A percentile compares a stretch with the other conserved stretches of the same genome.
These are phyloP conservation scores for Venturia aucupariae DNA, from an alignment of 2,329 filamentous ascomycete genomes.

Conservation along the genomic window DNA sequence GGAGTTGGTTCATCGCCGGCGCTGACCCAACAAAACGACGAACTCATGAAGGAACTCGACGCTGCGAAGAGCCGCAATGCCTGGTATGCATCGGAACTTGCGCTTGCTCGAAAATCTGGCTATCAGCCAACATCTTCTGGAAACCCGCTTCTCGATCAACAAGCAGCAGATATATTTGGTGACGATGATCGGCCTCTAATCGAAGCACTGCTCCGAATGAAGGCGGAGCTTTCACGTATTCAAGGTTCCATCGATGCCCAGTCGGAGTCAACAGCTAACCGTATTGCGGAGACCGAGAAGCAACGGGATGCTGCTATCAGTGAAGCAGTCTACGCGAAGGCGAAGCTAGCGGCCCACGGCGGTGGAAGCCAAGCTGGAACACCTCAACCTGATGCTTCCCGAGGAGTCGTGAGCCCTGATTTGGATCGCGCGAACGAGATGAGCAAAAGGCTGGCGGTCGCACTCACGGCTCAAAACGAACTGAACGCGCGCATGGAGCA, in stretches of 20 bases:
- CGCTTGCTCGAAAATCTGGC: slow-evolving; percentile 81
- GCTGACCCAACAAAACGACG: slow-evolving; percentile 58
- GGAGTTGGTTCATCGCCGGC: slow-evolving; percentile 51
- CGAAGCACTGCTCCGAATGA: slow-evolving; percentile 87
- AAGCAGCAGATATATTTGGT: slow-evolving; percentile 67
- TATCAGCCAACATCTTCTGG: slow-evolving; percentile 55
- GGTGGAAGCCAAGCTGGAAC: slow-evolving; percentile 54
- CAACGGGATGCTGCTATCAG: slow-evolving; percentile 90
- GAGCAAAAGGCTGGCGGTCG: slow-evolving; percentile 70
- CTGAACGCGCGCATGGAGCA: slow-evolving; percentile 68
- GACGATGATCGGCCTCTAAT: slow-evolving; percentile 89
- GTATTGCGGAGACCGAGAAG: slow-evolving; percentile 88
- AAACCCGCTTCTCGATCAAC: slow-evolving; percentile 68
- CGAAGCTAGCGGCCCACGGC: slow-evolving; percentile 75
- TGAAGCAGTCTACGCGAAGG: slow-evolving; percentile 91
- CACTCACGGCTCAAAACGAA: slow-evolving; percentile 69
- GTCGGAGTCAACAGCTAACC: slow-evolving; percentile 71
- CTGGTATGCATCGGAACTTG: slow-evolving; percentile 93
- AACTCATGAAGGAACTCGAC: slow-evolving; percentile 79
- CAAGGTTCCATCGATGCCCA: slow-evolving; percentile 86
- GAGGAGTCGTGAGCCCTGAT: slow-evolving; percentile 49
- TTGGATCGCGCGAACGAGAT: slow-evolving; percentile 65
- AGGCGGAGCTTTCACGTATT: slow-evolving; percentile 77
- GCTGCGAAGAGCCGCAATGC: slow-evolving; percentile 77
- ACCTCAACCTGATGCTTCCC: slow-evolving; percentile 44